Evolutionary conservation across 2,329 filamentous ascomycete genomes (phyloP).

Genomic region (Amylocarpus encephaloides): DNA sequence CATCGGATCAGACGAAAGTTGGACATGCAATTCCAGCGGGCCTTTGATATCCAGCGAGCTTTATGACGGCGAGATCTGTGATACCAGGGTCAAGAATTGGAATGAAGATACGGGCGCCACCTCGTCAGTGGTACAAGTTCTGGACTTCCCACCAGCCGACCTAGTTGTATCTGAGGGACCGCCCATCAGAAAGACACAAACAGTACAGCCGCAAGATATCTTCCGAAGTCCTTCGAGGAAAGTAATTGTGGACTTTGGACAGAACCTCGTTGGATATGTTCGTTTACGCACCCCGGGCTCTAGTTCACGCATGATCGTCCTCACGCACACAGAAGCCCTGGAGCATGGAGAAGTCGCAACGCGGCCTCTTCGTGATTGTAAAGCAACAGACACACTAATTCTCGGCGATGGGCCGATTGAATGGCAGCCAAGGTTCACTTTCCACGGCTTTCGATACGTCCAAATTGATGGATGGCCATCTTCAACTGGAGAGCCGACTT

Average conservation of each 20-base stretch:
- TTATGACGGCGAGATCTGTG: conserved; percentile 48
- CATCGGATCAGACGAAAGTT: conserved; percentile 35
- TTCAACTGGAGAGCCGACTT: not conserved
- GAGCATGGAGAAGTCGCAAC: conserved; percentile 37
- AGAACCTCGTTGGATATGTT: conserved; percentile 50
- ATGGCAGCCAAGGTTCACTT: conserved; percentile 39
- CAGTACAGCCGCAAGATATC: conserved; percentile 33
- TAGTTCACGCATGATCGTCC: conserved; percentile 36
- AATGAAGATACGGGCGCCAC: conserved; percentile 21
- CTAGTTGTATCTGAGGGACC: conserved; percentile 38
- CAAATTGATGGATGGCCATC: conserved; percentile 19
- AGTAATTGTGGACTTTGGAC: conserved; percentile 48
- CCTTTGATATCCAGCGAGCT: conserved; percentile 34
- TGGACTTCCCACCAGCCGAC: conserved; percentile 25
- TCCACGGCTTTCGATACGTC: conserved; percentile 42
- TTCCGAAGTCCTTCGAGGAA: conserved; percentile 37
- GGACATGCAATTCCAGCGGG: conserved; percentile 31
- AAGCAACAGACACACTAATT: conserved; percentile 34
- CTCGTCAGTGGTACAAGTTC: conserved; percentile 31
- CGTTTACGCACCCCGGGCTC: conserved; percentile 35
- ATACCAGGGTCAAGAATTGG: conserved; percentile 29
- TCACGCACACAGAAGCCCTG: conserved; percentile 40
- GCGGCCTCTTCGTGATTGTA: conserved; percentile 36
- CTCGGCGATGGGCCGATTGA: conserved; percentile 30
- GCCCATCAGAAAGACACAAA: conserved; percentile 36